phyloP scores from a whole-genome alignment of 352 stramenopile genomes.

The Globisporangium abappressorium region DNA sequence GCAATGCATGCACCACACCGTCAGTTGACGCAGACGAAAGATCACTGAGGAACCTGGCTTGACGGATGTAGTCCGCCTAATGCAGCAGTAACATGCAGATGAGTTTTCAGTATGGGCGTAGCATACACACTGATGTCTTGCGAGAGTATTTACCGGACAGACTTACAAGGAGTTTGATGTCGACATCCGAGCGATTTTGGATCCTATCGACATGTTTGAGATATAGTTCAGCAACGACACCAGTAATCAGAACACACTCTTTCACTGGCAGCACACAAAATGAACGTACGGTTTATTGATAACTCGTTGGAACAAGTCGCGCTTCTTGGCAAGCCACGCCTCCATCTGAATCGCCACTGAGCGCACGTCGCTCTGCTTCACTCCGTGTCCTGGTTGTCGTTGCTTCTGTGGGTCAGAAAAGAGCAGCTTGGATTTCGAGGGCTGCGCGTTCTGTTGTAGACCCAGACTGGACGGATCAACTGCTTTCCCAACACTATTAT shows the following conservation, averaged over 20 bases:
- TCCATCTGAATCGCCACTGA: slow-evolving; percentile 7
- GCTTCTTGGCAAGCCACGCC: slow-evolving; percentile 24
- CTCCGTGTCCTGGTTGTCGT: background rate
- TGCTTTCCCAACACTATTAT: background rate
- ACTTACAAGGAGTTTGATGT: slow-evolving; percentile 47
- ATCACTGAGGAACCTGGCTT: slow-evolving; percentile 28
- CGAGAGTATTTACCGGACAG: background rate
- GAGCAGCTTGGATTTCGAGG: background rate
- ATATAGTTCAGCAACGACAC: background rate
- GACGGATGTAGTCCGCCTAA: slow-evolving; percentile 34
- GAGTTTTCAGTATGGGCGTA: background rate
- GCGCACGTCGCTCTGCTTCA: slow-evolving; percentile 6
- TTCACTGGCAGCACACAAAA: background rate
- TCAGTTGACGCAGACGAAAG: slow-evolving; percentile 41
- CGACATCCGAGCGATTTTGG: slow-evolving; percentile 39
- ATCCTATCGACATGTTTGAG: slow-evolving; percentile 20
- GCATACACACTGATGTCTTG: background rate
- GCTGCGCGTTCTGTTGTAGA: background rate
- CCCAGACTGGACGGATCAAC: background rate
- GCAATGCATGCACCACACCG: slow-evolving; percentile 14
- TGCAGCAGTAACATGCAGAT: background rate
- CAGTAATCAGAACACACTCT: background rate
- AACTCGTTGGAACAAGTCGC: slow-evolving; percentile 27
- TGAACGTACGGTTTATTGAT: slow-evolving; percentile 29
- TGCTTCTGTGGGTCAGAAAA: slow-evolving; percentile 1